Evolutionary conservation across 768 basidiomycete genomes (phyloP).

Genomic region (Trametes villosa): DNA sequence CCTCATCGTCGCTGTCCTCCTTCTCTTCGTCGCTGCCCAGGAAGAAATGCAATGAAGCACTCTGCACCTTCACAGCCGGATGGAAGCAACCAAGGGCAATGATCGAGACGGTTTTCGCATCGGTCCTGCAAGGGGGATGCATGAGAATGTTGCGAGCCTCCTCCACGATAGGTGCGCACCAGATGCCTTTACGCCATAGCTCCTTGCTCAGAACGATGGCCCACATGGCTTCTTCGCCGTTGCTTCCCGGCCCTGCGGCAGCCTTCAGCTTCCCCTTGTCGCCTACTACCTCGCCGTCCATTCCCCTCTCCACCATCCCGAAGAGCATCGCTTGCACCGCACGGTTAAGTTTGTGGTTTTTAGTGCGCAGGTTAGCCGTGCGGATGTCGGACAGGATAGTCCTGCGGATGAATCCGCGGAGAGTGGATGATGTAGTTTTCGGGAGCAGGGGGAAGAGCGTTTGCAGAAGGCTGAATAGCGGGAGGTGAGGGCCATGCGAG

Average conservation of each 20-base stretch:
- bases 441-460: conserved; percentile 94
- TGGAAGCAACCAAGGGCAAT: conserved; percentile 92
- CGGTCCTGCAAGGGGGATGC: conserved; percentile 56
- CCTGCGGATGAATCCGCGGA: conserved; percentile 86
- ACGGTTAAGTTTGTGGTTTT: conserved; percentile 95
- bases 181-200: conserved; percentile 91
- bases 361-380: conserved; percentile 84
- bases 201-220: conserved; percentile 93
- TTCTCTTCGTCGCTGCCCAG: conserved; percentile 83
- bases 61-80: conserved; percentile 92
- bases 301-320: conserved; percentile 92
- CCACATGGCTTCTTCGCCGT: conserved; percentile 94
- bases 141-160: not conserved
- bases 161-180: conserved; percentile 60
- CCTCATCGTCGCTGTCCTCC: conserved; percentile 74
- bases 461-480: conserved; percentile 72
- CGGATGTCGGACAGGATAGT: conserved; percentile 94
- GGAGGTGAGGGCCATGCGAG: no score
- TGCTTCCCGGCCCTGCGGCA: conserved; percentile 41
- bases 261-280: conserved; percentile 79
- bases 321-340: conserved; percentile 96
- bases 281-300: conserved; percentile 78
- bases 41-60: conserved; percentile 94
- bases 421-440: conserved; percentile 83
- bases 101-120: conserved; percentile 92